Percentiles rank a stretch among this genome's conserved stretches.
Conservation (phyloP, 2,329 filamentous ascomycete species). For the Aspergillus sojae region DNA sequence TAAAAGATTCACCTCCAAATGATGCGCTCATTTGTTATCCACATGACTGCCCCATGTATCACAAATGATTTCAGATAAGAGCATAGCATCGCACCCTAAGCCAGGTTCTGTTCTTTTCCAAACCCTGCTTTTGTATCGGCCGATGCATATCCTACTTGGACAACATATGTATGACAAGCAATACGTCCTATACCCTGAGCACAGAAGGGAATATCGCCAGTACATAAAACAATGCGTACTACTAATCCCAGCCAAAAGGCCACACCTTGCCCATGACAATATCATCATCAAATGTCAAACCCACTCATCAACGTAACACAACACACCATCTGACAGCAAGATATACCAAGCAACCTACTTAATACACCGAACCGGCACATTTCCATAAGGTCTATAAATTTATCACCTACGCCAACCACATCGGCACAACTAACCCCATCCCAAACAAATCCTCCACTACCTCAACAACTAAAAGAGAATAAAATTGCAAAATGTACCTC, state of each 20-base stretch:
- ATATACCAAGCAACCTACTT: neutral
- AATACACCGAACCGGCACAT: neutral
- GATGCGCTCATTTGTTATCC: no score
- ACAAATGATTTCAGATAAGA: no score
- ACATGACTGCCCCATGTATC: no score
- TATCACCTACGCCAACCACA: no score
- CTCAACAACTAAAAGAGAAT: no score
- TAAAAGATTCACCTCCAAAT: no score
- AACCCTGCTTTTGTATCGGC: rapidly evolving
- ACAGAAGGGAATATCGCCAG: no score
- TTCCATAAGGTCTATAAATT: neutral
- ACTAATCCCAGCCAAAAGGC: rapidly evolving
- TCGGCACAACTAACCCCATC: no score
- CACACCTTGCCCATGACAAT: neutral
- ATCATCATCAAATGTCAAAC: neutral
- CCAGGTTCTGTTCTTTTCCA: rapidly evolving
- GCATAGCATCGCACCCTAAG: no score
- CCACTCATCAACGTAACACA: neutral
- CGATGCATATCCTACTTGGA: rapidly evolving
- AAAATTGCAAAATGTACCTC: constrained; percentile 5
- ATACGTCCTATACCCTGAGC: no score
- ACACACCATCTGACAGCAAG: neutral
- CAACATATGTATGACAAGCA: no score
- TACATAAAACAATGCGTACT: no score
- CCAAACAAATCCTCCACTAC: neutral